A percentile compares a stretch with the other conserved stretches of the same genome.
These are phyloP conservation scores for Paraphaeosphaeria sporulosa DNA, from an alignment of 2,329 filamentous ascomycete genomes.

Conservation along the genomic window DNA sequence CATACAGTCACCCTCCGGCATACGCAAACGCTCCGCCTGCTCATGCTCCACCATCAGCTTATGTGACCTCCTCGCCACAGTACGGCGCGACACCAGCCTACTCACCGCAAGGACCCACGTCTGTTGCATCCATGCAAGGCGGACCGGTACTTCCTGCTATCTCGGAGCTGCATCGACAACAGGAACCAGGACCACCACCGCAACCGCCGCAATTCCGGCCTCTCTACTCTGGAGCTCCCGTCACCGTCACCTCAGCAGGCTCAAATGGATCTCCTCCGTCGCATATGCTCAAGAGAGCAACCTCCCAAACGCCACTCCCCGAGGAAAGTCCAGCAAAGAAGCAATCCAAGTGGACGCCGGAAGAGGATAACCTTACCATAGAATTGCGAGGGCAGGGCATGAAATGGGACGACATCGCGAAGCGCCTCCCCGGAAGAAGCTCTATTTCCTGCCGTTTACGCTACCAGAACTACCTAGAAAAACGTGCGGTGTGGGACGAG, in stretches of 20 bases:
- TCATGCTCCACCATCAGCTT: conserved; percentile 42
- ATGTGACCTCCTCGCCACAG: conserved; percentile 34
- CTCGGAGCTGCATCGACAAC: conserved; percentile 47
- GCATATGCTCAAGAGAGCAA: conserved; percentile 46
- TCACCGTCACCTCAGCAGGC: conserved; percentile 29
- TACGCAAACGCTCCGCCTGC: conserved; percentile 41
- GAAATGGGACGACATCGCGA: conserved; percentile 99
- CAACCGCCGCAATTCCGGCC: conserved; percentile 47
- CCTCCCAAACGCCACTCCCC: conserved; percentile 46
- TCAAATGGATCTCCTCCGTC: conserved; percentile 43
- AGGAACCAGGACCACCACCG: conserved; percentile 45
- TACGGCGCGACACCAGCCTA: conserved; percentile 42
- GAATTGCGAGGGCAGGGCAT: conserved; percentile 88
- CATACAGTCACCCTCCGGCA: conserved; percentile 46
- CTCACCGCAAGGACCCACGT: conserved; percentile 32
- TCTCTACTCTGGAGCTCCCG: conserved; percentile 52
- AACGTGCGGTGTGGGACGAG: conserved; percentile 93
- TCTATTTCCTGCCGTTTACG: conserved; percentile 93
- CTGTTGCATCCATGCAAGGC: conserved; percentile 43
- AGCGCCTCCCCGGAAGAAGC: conserved; percentile 86
- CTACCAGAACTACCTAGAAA: conserved; percentile 96
- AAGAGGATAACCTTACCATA: conserved; percentile 94
- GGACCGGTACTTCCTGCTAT: conserved; percentile 50
- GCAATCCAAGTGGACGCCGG: conserved; percentile 94
- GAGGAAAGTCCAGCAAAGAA: conserved; percentile 50